Conservation (phyloP, 306 rosid genomes). For the Malus sylvestris region DNA sequence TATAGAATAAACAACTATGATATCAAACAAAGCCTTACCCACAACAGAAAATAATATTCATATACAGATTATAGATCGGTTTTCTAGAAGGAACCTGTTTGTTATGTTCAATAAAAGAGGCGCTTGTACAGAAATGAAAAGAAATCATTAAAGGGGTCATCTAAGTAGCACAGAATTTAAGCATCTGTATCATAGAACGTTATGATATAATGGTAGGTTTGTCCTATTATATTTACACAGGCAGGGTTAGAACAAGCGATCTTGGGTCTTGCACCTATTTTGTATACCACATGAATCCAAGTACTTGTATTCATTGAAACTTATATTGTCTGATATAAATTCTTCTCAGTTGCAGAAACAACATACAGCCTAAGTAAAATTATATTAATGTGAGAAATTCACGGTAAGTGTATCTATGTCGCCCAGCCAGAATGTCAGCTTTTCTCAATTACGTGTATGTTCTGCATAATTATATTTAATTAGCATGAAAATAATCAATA, state of each 20-base stretch:
- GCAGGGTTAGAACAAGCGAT: background rate
- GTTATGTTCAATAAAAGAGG: background rate
- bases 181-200: background rate
- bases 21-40: background rate
- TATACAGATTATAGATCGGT: background rate
- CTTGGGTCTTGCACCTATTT: background rate
- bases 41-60: background rate
- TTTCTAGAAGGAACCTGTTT: background rate
- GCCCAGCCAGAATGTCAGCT: background rate
- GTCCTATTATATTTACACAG: background rate
- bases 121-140: background rate
- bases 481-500: background rate
- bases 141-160: background rate
- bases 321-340: background rate
- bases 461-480: background rate
- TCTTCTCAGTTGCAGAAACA: background rate
- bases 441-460: background rate
- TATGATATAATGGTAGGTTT: background rate
- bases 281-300: background rate
- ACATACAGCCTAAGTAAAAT: background rate
- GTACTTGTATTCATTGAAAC: background rate
- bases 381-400: background rate
- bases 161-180: background rate
- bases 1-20: slow-evolving; percentile 1
- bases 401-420: background rate